Evolutionary conservation across 2,329 filamentous ascomycete species (phyloP).

Genomic region (Blastomyces percursus): DNA sequence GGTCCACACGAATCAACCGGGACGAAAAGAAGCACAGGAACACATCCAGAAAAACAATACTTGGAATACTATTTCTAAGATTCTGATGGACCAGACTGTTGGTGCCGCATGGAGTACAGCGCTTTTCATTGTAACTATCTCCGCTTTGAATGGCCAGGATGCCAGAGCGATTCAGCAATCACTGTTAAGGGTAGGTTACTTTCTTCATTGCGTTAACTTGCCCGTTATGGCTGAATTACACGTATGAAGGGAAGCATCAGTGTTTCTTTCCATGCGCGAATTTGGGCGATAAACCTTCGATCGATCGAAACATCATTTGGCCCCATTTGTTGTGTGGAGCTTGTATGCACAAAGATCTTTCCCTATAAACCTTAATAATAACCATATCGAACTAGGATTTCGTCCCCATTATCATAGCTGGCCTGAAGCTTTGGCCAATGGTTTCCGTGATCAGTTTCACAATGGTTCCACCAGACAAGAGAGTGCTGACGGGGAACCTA

Average conservation of each 20-base stretch:
- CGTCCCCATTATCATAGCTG: conserved; percentile 27
- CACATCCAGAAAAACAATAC: conserved; percentile 19
- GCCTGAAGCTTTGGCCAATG: conserved; percentile 32
- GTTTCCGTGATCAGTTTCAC: conserved; percentile 32
- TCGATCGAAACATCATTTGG: background rate
- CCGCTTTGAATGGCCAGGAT: conserved; percentile 34
- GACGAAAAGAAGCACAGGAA: conserved; percentile 12
- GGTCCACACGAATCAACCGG: background rate
- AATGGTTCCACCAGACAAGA: conserved; percentile 25
- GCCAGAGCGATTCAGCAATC: conserved; percentile 24
- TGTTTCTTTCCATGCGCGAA: background rate
- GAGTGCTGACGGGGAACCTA: conserved; percentile 26
- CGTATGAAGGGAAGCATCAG: background rate
- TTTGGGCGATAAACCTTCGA: background rate
- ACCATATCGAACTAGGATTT: conserved; percentile 22
- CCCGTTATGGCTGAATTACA: background rate
- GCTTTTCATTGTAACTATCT: conserved; percentile 47
- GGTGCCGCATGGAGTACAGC: conserved; percentile 47
- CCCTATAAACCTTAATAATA: background rate
- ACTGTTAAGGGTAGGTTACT: conserved; percentile 25
- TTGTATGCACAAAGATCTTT: background rate
- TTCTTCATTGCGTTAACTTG: background rate
- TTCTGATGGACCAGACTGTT: conserved; percentile 48
- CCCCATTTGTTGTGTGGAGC: background rate
- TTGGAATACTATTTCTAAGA: conserved; percentile 39